Percentiles rank a stretch among this genome's conserved stretches.
These are phyloP conservation scores for Microbotryum intermedium DNA, from an alignment of 1,284 basidiomycete genomes.

Conservation along the genomic window DNA sequence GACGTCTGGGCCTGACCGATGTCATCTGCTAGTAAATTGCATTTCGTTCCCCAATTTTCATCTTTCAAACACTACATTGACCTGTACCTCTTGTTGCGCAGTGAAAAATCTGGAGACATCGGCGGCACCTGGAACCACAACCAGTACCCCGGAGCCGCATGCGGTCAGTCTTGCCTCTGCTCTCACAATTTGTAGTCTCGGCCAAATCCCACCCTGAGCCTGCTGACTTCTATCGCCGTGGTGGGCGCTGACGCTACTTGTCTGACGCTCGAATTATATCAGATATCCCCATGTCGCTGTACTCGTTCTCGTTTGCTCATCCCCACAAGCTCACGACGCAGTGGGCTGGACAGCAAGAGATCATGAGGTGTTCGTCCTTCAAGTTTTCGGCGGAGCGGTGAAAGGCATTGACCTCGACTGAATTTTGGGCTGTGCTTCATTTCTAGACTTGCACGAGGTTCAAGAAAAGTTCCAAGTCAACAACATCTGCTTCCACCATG, in stretches of 20 bases:
- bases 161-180: too few species aligned
- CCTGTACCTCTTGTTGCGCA: too few species aligned
- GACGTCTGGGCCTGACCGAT: slow-evolving; percentile 18
- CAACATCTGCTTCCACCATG: slow-evolving; percentile 22
- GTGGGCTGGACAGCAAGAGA: slow-evolving; percentile 19
- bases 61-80: too few species aligned
- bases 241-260: neutral
- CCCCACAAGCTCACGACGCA: slow-evolving; percentile 9
- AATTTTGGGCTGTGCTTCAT: too few species aligned
- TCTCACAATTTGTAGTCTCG: slow-evolving; percentile 9
- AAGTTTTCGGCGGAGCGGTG: too few species aligned
- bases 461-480: slow-evolving; percentile 11
- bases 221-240: slow-evolving; percentile 20
- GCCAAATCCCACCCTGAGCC: slow-evolving; percentile 21
- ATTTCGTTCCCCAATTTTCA: too few species aligned
- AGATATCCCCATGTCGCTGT: too few species aligned
- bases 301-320: slow-evolving; percentile 5
- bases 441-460: slow-evolving; percentile 18
- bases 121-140: slow-evolving; percentile 26
- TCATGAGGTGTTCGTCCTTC: slow-evolving; percentile 11
- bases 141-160: too few species aligned
- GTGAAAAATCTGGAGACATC: slow-evolving; percentile 20
- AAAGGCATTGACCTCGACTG: too few species aligned
- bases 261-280: too few species aligned
- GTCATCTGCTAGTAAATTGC: slow-evolving; percentile 13